Conservation (phyloP, 352 stramenopile genomes). For the Stramenopiles sp. region DNA sequence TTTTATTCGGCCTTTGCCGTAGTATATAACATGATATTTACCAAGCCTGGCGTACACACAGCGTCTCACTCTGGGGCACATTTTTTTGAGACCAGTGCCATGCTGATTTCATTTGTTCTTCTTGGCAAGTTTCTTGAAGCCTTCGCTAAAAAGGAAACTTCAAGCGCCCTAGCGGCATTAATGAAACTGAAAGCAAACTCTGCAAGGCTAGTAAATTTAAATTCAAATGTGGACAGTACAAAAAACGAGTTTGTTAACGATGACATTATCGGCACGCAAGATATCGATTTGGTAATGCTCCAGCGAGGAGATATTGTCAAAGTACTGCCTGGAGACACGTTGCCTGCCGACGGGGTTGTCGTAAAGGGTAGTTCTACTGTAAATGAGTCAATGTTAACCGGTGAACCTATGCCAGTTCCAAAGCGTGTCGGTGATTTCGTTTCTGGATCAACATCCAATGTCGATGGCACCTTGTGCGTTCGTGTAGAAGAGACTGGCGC, state of each 20-base stretch:
- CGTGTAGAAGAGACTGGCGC: conserved; percentile 70
- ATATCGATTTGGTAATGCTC: conserved; percentile 62
- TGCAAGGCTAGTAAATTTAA: background rate
- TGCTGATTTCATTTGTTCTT: conserved; percentile 94
- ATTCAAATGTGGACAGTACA: background rate
- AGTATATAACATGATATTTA: conserved; percentile 24
- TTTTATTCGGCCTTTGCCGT: conserved; percentile 77
- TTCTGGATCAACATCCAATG: conserved; percentile 69
- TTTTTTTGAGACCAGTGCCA: conserved; percentile 93
- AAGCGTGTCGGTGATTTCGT: conserved; percentile 63
- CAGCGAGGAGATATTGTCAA: conserved; percentile 74
- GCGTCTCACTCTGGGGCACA: conserved; percentile 17
- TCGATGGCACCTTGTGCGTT: conserved; percentile 68
- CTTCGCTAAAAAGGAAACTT: conserved; percentile 75
- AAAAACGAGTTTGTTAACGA: background rate
- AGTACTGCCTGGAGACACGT: conserved; percentile 63
- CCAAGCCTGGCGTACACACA: background rate
- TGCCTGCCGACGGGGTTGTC: conserved; percentile 74
- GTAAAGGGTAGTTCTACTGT: conserved; percentile 54
- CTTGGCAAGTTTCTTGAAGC: conserved; percentile 90
- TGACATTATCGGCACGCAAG: conserved; percentile 20
- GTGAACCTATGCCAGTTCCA: conserved; percentile 63
- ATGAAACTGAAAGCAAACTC: conserved; percentile 83
- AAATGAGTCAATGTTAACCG: conserved; percentile 83
- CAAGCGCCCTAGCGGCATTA: conserved; percentile 76